These are phyloP conservation scores for Dissoconium aciculare DNA, from an alignment of 2,329 filamentous ascomycete genomes.

Conservation along the genomic window DNA sequence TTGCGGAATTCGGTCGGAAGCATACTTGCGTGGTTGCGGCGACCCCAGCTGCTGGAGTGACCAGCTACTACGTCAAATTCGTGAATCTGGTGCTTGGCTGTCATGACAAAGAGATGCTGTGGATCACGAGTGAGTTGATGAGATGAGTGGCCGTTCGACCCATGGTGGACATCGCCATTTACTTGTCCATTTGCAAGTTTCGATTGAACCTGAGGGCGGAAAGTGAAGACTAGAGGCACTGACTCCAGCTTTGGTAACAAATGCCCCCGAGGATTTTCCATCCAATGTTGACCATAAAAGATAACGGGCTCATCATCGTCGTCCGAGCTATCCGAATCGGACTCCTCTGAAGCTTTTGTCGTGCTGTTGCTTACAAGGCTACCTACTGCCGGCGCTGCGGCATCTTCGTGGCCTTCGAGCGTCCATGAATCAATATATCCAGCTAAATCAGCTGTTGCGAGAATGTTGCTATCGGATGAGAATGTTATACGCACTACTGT, in stretches of 20 bases:
- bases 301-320: slow-evolving; percentile 39
- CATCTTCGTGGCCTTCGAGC: slow-evolving; percentile 44
- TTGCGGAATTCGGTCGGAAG: slow-evolving; percentile 61
- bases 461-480: slow-evolving; percentile 61
- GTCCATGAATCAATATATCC: slow-evolving; percentile 83
- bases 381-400: slow-evolving; percentile 29
- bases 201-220: slow-evolving; percentile 25
- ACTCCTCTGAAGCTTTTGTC: slow-evolving; percentile 14
- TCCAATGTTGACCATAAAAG: slow-evolving; percentile 54
- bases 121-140: slow-evolving; percentile 41
- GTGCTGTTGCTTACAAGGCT: slow-evolving; percentile 17
- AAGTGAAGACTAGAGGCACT: slow-evolving; percentile 32
- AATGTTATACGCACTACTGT: slow-evolving; percentile 62
- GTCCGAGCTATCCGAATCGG: slow-evolving; percentile 22
- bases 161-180: neutral
- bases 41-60: slow-evolving; percentile 68
- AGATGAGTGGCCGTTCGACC: slow-evolving; percentile 17
- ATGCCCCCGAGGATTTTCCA: slow-evolving; percentile 49
- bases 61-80: slow-evolving; percentile 69
- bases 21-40: slow-evolving; percentile 59
- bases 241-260: slow-evolving; percentile 33
- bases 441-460: slow-evolving; percentile 66
- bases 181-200: neutral
- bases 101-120: slow-evolving; percentile 45
- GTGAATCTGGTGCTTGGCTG: slow-evolving; percentile 51